Evolutionary conservation across 1,139 yeast genomes (phyloP), one percentile per base, ranked within the genome.

Genomic region (Nematodospora anomalae): DNA sequence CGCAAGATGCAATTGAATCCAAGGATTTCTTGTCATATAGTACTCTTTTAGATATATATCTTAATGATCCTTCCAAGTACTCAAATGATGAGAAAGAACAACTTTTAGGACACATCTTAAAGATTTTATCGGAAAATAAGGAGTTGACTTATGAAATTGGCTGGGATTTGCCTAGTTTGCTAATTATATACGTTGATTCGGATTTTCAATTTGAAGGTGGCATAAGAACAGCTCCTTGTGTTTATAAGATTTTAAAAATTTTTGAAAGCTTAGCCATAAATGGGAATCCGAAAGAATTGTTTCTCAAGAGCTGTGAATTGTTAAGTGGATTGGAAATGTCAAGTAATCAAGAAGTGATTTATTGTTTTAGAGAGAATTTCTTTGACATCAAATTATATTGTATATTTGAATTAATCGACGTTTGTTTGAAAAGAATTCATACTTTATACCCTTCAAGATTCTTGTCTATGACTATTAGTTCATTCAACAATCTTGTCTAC

Each of bases 271-370:
- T 89, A 42, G 80, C 90, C 0, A 60, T 60, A 33, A 49, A 71
- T 39, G 96, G 96, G 6, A 87, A 85, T 52, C 80, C 90, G 9
- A 87, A 87, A 52, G 96, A 88, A 58, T 60, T 88, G 41, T 75
- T 86, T 35, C 59, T 89, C 40, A 80, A 83, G 46, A 62, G 77
- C 11, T 79, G 85, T 53, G 96, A 88, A 52, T 51, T 83, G 25
- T 53, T 86, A 18, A 52, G 71, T 4, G 45, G 60, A 1, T 47
- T 50, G 9, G 52, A 47, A 18, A 32, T 44, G 14, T 35, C 46
- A 4, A 47, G 44, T 28, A 45, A 44, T 14, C 10, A 9, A 11
- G 28, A 30, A 3, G 24, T 38, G 12, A 24, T 6, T 7, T 16
- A 29, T 6, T 8, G 10, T n/a, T 26, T 15, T 22, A 46, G 46